A percentile compares a stretch with the other conserved stretches of the same genome.
These are phyloP conservation scores for Sungouiella thailandica DNA, from an alignment of 805 yeast genomes.

Conservation along the genomic window DNA sequence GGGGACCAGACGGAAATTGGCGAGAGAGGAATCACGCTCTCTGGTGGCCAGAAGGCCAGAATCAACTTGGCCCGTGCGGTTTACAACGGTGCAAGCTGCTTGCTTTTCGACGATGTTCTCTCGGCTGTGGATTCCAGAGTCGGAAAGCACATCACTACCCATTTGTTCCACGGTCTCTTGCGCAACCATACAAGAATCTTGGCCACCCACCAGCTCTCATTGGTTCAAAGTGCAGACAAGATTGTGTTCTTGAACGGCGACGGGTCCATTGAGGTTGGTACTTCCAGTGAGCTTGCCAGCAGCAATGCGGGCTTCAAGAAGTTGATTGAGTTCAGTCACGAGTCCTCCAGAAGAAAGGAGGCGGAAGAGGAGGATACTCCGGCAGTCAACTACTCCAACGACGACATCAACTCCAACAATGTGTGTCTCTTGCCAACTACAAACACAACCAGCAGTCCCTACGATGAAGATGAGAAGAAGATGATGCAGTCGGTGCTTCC, in stretches of 20 bases:
- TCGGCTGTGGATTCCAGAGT: slow-evolving; percentile 42
- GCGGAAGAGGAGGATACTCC: slow-evolving; percentile 19
- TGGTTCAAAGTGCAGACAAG: slow-evolving; percentile 35
- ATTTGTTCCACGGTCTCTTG: slow-evolving; percentile 31
- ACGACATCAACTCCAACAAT: slow-evolving; percentile 2
- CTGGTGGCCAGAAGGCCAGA: slow-evolving; percentile 45
- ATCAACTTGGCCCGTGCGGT: slow-evolving; percentile 41
- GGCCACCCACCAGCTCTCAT: slow-evolving; percentile 41
- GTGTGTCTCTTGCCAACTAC: slow-evolving; percentile 7
- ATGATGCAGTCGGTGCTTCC: not conserved
- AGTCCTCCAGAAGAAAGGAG: slow-evolving; percentile 20
- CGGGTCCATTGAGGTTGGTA: slow-evolving; percentile 38
- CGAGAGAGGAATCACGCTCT: slow-evolving; percentile 40
- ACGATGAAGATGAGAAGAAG: not conserved
- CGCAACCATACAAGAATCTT: slow-evolving; percentile 30
- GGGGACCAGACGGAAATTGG: slow-evolving; percentile 41
- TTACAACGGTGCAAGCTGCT: slow-evolving; percentile 28
- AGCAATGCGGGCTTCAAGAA: slow-evolving; percentile 44
- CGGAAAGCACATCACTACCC: slow-evolving; percentile 35
- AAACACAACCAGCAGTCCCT: not conserved
- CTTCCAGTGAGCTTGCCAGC: slow-evolving; percentile 23
- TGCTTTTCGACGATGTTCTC: slow-evolving; percentile 41
- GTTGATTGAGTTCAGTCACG: slow-evolving; percentile 44
- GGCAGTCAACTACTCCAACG: slow-evolving; percentile 5
- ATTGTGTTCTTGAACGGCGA: slow-evolving; percentile 37